Evolutionary conservation across 2,329 filamentous ascomycete genomes (phyloP), one percentile per base, ranked within the genome.

Genomic region (Epichloe glyceriae): DNA sequence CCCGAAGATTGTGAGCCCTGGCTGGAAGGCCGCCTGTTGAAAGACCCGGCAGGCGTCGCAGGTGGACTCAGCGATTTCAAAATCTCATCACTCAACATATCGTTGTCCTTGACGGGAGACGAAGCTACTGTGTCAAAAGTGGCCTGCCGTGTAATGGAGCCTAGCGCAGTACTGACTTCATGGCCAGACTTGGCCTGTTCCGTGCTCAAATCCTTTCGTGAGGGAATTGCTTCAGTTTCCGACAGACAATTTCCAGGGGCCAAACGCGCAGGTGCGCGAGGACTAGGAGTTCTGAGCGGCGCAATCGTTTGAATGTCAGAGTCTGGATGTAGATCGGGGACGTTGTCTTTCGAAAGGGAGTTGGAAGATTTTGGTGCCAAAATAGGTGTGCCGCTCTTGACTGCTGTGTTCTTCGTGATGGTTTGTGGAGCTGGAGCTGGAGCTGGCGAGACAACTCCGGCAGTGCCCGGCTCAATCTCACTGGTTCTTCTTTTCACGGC

Each of bases 21-120:
- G 6, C 53, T 44, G 19, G 54, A 55, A 8, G 57, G 55, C 14
- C 51, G 54, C 8, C 11, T 39, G 8, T 17, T 52, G 50, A 30
- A 55, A 51, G 22, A 50, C 1, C 59, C 50, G 5, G 53, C 41
- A 38, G 59, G 42, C 33, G 44, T 55, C 14, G 66, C 67, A 12
- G 70, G 62, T 0, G 82, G 75, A 50, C 74, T 82, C 2, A 90
- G 70, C 41, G 80, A 85, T 52, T 78, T 80, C 49, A 88, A 80
- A 50, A 90, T 90, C 58, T 90, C 86, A 53, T 87, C 83, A 30
- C 81, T 75, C 45, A 90, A 64, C 51, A 78, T 73, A 56, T 90
- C 86, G 58, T 78, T 88, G 59, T 88, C 85, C 56, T 83, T 79
- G 52, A 82, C 71, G 33, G 79, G 74, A 0, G 75, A 74, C 7